A percentile compares a stretch with the other conserved stretches of the same genome.
phyloP scores from a whole-genome alignment of 2,329 filamentous ascomycete genomes.

The Colletotrichum sp. region DNA sequence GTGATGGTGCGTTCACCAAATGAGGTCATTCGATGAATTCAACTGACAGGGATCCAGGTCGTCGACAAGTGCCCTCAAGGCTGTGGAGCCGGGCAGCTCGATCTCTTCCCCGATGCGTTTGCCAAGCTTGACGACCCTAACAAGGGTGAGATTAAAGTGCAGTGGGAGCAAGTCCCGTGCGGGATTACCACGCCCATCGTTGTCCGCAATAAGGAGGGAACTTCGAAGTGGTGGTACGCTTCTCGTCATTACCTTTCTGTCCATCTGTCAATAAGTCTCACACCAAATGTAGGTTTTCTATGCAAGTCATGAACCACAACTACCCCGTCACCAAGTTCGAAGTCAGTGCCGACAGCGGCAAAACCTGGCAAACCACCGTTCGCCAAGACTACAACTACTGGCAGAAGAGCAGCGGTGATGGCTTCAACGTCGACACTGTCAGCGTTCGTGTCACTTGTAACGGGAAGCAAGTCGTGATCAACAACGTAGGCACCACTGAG shows the following conservation, averaged over 20 bases:
- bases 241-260: not conserved
- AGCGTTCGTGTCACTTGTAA: constrained; percentile 24
- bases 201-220: constrained; percentile 58
- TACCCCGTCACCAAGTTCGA: constrained; percentile 59
- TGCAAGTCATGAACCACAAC: constrained; percentile 68
- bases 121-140: constrained; percentile 44
- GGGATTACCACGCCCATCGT: constrained; percentile 52
- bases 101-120: constrained; percentile 59
- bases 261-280: constrained; percentile 33
- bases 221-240: constrained; percentile 32
- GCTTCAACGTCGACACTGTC: constrained; percentile 22
- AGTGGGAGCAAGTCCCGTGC: constrained; percentile 55
- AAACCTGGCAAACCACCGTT: constrained; percentile 58
- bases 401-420: constrained; percentile 22
- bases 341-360: constrained; percentile 63
- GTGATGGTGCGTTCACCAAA: not conserved
- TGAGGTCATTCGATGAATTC: not conserved
- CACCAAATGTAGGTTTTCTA: constrained; percentile 40
- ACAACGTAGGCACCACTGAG: constrained; percentile 15
- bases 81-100: constrained; percentile 57
- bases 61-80: constrained; percentile 59
- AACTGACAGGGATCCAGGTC: constrained; percentile 36
- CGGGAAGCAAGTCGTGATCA: constrained; percentile 23
- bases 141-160: constrained; percentile 52
- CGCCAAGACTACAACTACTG: constrained; percentile 48